Percentiles rank a stretch among this genome's conserved stretches.
These are phyloP conservation scores for Hygrophorus pudorinus DNA, from an alignment of 768 basidiomycete genomes.

Conservation along the genomic window DNA sequence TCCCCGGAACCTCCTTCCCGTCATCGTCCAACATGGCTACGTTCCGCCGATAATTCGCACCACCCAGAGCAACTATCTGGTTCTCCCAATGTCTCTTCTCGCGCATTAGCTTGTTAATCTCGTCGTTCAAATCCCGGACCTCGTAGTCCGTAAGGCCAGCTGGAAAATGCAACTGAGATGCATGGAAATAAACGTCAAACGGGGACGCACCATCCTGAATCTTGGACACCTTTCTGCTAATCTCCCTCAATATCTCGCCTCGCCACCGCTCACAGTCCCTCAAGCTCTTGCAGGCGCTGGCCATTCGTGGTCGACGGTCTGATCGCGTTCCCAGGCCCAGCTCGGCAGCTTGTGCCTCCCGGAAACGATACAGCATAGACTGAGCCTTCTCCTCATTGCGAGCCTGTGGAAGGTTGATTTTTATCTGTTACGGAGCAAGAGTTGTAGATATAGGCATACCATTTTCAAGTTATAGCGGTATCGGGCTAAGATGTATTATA, in stretches of 20 bases:
- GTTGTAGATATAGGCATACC: too few relatives aligned
- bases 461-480: too few relatives aligned
- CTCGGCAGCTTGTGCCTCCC: conserved; percentile 93
- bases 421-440: too few relatives aligned
- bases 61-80: conserved; percentile 91
- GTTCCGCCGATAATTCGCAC: conserved; percentile 92
- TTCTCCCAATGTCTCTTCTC: conserved; percentile 99
- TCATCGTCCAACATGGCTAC: conserved; percentile 92
- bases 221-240: conserved; percentile 93
- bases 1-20: conserved; percentile 92
- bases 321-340: conserved; percentile 80
- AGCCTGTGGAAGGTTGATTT: conserved; percentile 39
- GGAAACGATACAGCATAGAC: conserved; percentile 90
- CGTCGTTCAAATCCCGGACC: conserved; percentile 91
- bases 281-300: conserved; percentile 82
- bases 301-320: conserved; percentile 88
- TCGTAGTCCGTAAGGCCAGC: conserved; percentile 94
- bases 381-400: conserved; percentile 99
- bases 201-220: conserved; percentile 80
- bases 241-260: conserved; percentile 90
- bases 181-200: background rate
- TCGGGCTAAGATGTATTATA: too few relatives aligned
- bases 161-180: conserved; percentile 20
- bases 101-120: conserved; percentile 91
- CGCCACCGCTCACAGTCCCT: conserved; percentile 93